Conservation (phyloP, 2,329 filamentous ascomycete genomes). For the Pseudogymnoascus pannorum region DNA sequence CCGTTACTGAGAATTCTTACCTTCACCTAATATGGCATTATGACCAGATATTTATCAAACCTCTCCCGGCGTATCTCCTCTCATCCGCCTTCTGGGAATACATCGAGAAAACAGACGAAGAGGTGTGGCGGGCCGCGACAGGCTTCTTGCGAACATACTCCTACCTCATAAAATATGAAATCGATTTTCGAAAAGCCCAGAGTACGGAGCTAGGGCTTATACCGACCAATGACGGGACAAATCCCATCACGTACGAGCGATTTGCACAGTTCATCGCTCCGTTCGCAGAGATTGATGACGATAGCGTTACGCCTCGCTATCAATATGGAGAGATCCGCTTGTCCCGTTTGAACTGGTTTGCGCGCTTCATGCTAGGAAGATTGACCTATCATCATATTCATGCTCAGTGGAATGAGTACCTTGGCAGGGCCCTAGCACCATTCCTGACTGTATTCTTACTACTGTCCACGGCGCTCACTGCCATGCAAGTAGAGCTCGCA, state of each 20-base stretch:
- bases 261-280: constrained; percentile 20
- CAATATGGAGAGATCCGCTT: constrained; percentile 29
- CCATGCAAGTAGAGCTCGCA: constrained; percentile 12
- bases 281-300: constrained; percentile 14
- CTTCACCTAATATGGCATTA: constrained; percentile 30
- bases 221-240: constrained; percentile 10
- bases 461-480: constrained; percentile 8
- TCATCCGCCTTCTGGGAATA: constrained; percentile 23
- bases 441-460: constrained; percentile 7
- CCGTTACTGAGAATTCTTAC: constrained; percentile 30
- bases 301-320: constrained; percentile 24
- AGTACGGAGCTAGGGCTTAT: constrained; percentile 20
- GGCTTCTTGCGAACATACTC: constrained; percentile 30
- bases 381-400: background rate
- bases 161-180: constrained; percentile 27
- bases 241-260: constrained; percentile 19
- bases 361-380: background rate
- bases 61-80: constrained; percentile 26
- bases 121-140: constrained; percentile 11
- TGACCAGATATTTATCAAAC: constrained; percentile 28
- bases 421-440: constrained; percentile 1
- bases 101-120: constrained; percentile 13
- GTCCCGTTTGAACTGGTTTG: constrained; percentile 11
- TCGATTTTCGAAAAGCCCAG: constrained; percentile 30
- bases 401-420: constrained; percentile 4